Evolutionary conservation across 305 asterid genomes (phyloP), one percentile per base, ranked within the genome.

Genomic region (Fraxinus ornus): DNA sequence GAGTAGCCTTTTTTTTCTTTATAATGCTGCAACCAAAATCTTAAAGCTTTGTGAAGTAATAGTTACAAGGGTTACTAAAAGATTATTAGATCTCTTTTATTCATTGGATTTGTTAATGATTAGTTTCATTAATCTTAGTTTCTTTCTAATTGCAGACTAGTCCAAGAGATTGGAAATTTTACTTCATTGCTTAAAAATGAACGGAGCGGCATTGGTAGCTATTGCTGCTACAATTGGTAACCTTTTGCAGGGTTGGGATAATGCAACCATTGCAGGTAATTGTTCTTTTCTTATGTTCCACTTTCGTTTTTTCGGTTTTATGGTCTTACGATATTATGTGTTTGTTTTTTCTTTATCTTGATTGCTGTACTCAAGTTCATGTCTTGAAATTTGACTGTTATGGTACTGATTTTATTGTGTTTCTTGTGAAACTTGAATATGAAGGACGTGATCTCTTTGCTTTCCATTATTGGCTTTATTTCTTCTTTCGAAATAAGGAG

Each of bases 201-300:
- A 91, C 75, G 95, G 93, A 33, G 97, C 97, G 52, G 93, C 90
- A 47, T 85, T 92, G 82, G 92, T 92, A 66, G 95, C 97, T 81
- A 88, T 92, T 83, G 88, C 87, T 68, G 97, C 95, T 30, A 88
- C 97, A 32, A 89, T 92, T 88, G 97, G 97, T 71, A 92, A 91
- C 80, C 78, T 92, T 30, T 90, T 92, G 89, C 94, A 93, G 90
- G 98, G 98, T 76, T 93, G 98, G 98, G 98, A 93, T 82, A 93
- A 93, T 91, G 98, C 97, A 57, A 92, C 95, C 41, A 94, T 94
- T 84, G 98, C 98, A 83, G 98, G 98, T 94, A 37, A 26, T 3
- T 81, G 22, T 74, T 64, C 68, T 71, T 6, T 49, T 77, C 41
- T 24, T 21, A 37, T 85, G 15, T 30, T 66, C 13, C 4, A 5